Percentiles rank a stretch among this genome's conserved stretches.
Evolutionary conservation across 2,329 filamentous ascomycete genomes (phyloP).

Genomic region (Talaromyces sp.): DNA sequence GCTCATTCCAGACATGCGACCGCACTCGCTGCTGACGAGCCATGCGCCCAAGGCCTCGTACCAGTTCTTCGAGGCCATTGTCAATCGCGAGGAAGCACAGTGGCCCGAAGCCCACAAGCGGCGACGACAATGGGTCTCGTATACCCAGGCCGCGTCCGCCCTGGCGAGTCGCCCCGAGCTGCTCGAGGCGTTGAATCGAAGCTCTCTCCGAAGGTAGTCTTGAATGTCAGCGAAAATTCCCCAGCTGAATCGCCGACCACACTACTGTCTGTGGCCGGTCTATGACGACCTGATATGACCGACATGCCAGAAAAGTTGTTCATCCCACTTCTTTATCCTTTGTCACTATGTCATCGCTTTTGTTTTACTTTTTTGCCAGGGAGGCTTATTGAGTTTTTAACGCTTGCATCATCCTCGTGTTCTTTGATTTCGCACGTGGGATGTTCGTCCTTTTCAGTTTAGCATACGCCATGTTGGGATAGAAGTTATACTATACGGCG

Average conservation of each 20-base stretch:
- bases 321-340: conserved; percentile 4
- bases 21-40: conserved; percentile 44
- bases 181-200: conserved; percentile 76
- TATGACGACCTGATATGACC: conserved; percentile 13
- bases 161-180: conserved; percentile 78
- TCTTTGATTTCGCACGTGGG: not conserved
- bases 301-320: conserved; percentile 9
- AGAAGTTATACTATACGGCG: conserved; percentile 4
- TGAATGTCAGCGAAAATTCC: conserved; percentile 1
- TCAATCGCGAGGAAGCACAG: conserved; percentile 73
- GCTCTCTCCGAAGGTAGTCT: conserved; percentile 56
- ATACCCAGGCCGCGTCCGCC: conserved; percentile 70
- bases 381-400: not conserved
- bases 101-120: conserved; percentile 96
- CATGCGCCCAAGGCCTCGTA: conserved; percentile 60
- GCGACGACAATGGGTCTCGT: conserved; percentile 83
- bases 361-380: not conserved
- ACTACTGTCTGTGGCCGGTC: conserved; percentile 11
- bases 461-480: conserved; percentile 4
- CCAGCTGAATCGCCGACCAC: conserved; percentile 2
- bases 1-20: conserved; percentile 74
- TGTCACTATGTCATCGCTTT: not conserved
- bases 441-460: not conserved
- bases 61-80: conserved; percentile 71
- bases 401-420: not conserved